Evolutionary conservation across 2,329 filamentous ascomycete species (phyloP), one percentile per base, ranked within the genome.

Genomic region (Aspergillus costaricaensis): DNA sequence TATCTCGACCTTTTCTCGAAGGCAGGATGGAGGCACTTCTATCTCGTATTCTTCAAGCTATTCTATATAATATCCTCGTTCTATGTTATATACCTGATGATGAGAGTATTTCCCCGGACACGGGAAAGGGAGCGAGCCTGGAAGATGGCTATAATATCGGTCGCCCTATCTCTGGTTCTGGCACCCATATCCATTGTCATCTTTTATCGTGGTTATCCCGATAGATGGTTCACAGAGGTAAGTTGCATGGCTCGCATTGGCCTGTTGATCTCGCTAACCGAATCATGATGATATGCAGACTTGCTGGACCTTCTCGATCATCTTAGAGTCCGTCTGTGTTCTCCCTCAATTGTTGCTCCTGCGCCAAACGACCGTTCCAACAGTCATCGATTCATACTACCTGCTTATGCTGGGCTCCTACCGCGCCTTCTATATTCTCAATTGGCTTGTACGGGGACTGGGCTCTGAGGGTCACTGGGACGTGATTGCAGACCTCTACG

Each of bases 341-440:
- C 87, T 98, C 19, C 94, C 94, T 0, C 94, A 98, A 75, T 88
- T 98, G 1, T 85, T 97, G 5, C 88, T 97, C 47, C 86, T 98
- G 14, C 91, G 94, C 61, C 92, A 97, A 76, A 97, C 94, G n/a
- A 92, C 88, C 25, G 92, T 97, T 0, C 94, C 94, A 0, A 98
- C 94, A 52, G 94, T 97, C 50, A 93, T 98, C 78, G 91, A 96
- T 75, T 96, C 91, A n/a, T 96, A 91, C 79, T 98, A 98, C 77
- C 90, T 98, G 58, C 82, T 95, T 53, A 88, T 92, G 0, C 85
- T 97, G 1, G 94, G 93, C 38, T 89, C 89, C 12, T 98, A 97
- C 79, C 91, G 94, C 59, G 91, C 83, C 52, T 86, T 97, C 63
- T 97, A 98, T 78, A 88, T 96, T 62, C 77, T 96, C 51, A 97